Percentiles rank a stretch among this genome's conserved stretches.
Evolutionary conservation across 768 basidiomycete genomes (phyloP).

Genomic region (Suillus americanus): DNA sequence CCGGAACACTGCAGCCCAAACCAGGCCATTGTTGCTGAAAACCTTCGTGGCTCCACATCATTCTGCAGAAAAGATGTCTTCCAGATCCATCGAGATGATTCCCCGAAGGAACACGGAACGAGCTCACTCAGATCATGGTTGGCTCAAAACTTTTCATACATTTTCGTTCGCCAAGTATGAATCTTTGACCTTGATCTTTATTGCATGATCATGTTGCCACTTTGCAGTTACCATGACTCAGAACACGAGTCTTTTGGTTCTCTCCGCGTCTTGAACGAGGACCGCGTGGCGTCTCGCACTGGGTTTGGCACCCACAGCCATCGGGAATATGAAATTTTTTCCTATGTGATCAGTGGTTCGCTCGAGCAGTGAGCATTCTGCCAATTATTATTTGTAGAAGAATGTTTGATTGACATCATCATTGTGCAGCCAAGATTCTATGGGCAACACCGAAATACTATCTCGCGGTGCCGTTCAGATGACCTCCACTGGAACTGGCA

Average conservation of each 20-base stretch:
- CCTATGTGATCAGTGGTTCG: conserved; percentile 77
- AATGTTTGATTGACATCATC: background rate
- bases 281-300: conserved; percentile 69
- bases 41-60: background rate
- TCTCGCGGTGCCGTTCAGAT: conserved; percentile 89
- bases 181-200: conserved; percentile 15
- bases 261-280: conserved; percentile 91
- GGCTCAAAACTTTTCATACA: conserved; percentile 87
- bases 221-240: conserved; percentile 56
- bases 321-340: conserved; percentile 89
- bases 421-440: conserved; percentile 74
- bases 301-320: conserved; percentile 90
- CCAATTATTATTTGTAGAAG: background rate
- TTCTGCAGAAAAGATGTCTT: conserved; percentile 15
- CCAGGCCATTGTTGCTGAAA: background rate
- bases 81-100: conserved; percentile 35
- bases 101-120: conserved; percentile 62
- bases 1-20: background rate
- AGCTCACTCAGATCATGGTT: conserved; percentile 77
- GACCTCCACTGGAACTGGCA: conserved; percentile 90
- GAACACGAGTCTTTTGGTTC: conserved; percentile 63
- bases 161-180: conserved; percentile 73
- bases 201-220: conserved; percentile 11
- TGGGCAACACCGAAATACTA: conserved; percentile 89
- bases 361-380: conserved; percentile 68